phyloP scores from a whole-genome alignment of 495 filamentous ascomycete genomes.

The Amphirosellinia nigrospora region DNA sequence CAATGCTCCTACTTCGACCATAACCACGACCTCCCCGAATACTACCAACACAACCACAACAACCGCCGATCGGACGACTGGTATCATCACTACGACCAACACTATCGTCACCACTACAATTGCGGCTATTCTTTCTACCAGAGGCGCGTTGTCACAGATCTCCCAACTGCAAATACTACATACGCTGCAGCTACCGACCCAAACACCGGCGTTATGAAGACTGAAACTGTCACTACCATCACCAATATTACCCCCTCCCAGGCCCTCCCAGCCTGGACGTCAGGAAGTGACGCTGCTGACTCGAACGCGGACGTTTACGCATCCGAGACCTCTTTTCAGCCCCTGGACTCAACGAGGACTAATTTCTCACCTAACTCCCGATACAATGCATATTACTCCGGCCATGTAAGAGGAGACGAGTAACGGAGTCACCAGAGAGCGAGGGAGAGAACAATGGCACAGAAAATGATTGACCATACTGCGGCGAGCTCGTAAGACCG shows the following conservation, averaged over 20 bases:
- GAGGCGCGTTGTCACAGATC: neutral
- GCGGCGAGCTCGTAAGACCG: too few species aligned
- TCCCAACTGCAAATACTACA: neutral
- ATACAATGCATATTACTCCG: too few species aligned
- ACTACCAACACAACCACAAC: neutral
- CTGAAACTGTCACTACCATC: neutral
- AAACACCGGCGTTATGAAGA: neutral
- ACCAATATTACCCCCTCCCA: neutral
- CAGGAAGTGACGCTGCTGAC: neutral
- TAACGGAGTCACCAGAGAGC: too few species aligned
- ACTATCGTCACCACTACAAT: neutral
- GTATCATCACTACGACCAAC: neutral
- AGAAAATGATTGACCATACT: too few species aligned
- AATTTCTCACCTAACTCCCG: too few species aligned
- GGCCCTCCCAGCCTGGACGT: neutral
- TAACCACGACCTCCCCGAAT: neutral
- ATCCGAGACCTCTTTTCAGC: neutral
- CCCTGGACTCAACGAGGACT: too few species aligned
- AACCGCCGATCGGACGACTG: neutral
- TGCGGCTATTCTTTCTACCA: neutral
- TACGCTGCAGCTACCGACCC: neutral
- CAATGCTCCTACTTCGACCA: neutral
- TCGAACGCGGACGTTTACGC: neutral
- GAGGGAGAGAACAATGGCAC: too few species aligned
- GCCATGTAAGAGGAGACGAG: too few species aligned